Evolutionary conservation across 1,284 basidiomycete species (phyloP), one percentile per base, ranked within the genome.

Genomic region (Puccinia polysora): DNA sequence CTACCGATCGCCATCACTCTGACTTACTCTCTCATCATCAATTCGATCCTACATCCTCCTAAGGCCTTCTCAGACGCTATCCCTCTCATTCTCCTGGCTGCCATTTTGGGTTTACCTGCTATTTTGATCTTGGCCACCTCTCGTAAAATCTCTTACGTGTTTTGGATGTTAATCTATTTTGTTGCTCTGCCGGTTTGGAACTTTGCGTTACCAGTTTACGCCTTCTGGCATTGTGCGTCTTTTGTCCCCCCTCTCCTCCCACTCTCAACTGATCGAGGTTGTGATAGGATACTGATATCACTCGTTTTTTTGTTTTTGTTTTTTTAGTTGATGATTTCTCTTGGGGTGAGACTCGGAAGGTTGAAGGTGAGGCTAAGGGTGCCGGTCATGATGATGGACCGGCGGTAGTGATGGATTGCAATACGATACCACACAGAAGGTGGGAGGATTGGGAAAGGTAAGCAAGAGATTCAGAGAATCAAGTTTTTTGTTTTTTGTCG

Each of bases 361-460:
- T 98, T 3, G 91, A 90, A 81, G 93, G 93, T 38, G 92, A 95
- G 81, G 82, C 80, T 75, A 58, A 91, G 89, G 32, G 32, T 23
- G 36, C 59, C 59, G 53, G 65, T n/a, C 68, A 73, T 28, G 62
- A 73, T 74, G 15, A 18, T n/a, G 49, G 49, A 7, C 14, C 52
- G 36, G 30, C 38, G 38, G 30, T 77, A 86, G 83, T 58, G 85
- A 86, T 75, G 88, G 85, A 7, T 92, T 96, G 77, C 89, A 86
- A 28, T 85, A 84, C 20, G 0, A 86, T 98, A 30, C 93, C 96
- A 0, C 82, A 97, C 78, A 87, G 96, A 45, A 85, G 94, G 71
- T 99, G 96, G 96, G 94, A 98, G 81, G 96, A 98, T 78, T 99
- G 96, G 96, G 96, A 99, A 80, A 87, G 93, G 47, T 95, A 91